phyloP scores from a whole-genome alignment of 2,329 filamentous ascomycete species.

The Aspergillus amoenus region DNA sequence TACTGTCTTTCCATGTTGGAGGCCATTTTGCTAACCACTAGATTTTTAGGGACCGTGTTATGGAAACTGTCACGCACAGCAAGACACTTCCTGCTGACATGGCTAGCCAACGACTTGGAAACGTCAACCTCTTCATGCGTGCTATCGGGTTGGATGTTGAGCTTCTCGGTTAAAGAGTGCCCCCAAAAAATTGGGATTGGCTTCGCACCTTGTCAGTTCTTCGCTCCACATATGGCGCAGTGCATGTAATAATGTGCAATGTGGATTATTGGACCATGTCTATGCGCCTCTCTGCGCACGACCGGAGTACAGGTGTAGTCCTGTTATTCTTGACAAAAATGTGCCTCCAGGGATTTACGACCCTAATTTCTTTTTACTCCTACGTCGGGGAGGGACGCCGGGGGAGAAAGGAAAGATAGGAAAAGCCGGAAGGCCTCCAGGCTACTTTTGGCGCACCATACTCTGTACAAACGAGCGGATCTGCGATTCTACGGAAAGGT shows the following conservation, averaged over 20 bases:
- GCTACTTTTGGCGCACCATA: neutral
- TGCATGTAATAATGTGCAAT: neutral
- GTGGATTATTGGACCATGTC: neutral
- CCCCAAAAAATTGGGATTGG: neutral
- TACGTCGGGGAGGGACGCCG: slow-evolving; percentile 1
- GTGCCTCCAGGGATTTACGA: neutral
- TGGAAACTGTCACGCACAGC: slow-evolving; percentile 86
- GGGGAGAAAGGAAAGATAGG: neutral
- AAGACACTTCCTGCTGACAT: slow-evolving; percentile 88
- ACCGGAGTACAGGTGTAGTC: neutral
- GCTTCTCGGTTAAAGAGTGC: slow-evolving; percentile 53
- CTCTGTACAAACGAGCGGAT: slow-evolving; percentile 1
- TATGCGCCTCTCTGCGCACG: neutral
- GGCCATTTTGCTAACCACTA: slow-evolving; percentile 17
- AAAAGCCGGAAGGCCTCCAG: neutral
- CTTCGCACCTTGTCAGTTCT: neutral
- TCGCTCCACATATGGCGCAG: neutral
- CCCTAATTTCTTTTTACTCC: neutral
- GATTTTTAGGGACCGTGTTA: slow-evolving; percentile 71
- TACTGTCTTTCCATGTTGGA: neutral
- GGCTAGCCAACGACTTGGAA: slow-evolving; percentile 77
- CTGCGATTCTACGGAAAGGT: neutral
- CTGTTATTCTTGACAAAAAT: neutral
- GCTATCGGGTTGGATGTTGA: slow-evolving; percentile 98
- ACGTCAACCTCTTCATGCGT: slow-evolving; percentile 98